phyloP scores from a whole-genome alignment of 1,284 basidiomycete species.

The Apiotrichum brassicae region DNA sequence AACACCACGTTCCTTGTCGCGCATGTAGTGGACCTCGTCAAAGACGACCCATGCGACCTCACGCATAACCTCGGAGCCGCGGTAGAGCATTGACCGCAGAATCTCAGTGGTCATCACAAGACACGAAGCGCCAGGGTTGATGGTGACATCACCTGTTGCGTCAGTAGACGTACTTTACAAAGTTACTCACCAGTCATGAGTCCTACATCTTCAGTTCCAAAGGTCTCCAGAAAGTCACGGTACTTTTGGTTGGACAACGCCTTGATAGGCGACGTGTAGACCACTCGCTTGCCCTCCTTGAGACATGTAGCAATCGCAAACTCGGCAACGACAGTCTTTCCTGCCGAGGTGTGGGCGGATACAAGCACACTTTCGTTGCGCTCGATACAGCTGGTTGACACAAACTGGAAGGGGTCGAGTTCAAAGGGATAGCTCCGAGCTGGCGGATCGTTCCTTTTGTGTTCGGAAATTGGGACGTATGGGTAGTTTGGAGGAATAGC shows the following conservation, averaged over 20 bases:
- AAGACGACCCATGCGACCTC: conserved; percentile 99
- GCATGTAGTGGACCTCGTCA: conserved; percentile 99
- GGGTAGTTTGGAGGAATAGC: conserved; percentile 88
- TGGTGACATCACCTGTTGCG: conserved; percentile 74
- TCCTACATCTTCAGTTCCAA: conserved; percentile 78
- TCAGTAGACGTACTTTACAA: background rate
- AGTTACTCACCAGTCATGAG: conserved; percentile 76
- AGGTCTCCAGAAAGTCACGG: conserved; percentile 92
- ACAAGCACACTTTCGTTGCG: conserved; percentile 96
- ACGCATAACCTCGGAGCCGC: conserved; percentile 98
- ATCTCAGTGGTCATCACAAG: conserved; percentile 99
- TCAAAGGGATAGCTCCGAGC: conserved; percentile 92
- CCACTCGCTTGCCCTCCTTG: conserved; percentile 79
- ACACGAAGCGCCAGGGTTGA: conserved; percentile 94
- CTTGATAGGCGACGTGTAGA: conserved; percentile 99
- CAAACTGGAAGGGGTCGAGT: conserved; percentile 95
- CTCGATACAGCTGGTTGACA: conserved; percentile 91
- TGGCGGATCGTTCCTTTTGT: conserved; percentile 85
- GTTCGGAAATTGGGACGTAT: conserved; percentile 84
- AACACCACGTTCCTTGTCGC: conserved; percentile 72
- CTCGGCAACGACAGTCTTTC: conserved; percentile 98
- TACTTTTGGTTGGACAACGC: conserved; percentile 98
- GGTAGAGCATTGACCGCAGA: conserved; percentile 96
- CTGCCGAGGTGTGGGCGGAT: conserved; percentile 98
- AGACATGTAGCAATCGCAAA: conserved; percentile 98